Base-by-base conservation (phyloP, 176 grass and related monocot genomes). In the Canna indica region DNA sequence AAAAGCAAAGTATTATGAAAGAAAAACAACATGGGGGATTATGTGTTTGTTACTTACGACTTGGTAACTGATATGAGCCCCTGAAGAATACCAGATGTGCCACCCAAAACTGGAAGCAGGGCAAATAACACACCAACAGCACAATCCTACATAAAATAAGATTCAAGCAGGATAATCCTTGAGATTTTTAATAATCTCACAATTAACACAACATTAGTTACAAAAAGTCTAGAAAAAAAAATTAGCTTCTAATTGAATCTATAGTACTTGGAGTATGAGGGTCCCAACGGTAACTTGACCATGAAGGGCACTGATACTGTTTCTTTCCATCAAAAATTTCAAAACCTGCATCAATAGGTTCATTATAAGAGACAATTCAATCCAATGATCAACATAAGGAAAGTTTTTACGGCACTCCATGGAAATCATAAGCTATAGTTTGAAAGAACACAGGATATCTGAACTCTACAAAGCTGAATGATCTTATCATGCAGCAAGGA, bases 121-220 rank as follows among this genome's bases (percentile, higher is more conserved):
- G 95, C 95, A 88, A 99, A 99, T 38, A 99, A 82, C 79, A 99
- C 79, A 74, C 95, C 95, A 72, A 99, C 87, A 82, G 95, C 95
- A 86, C 95, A 99, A 84, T 99, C 95, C 95, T 99, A 75, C 18
- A 39, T 4, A 66, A 66, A 33, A 35, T 22, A 13, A 34, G 32
- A 10, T 4, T 32, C 7, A 65, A 38, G 18, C 31, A 65, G 12
- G 4, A 62, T 18, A 30, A 17, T 66, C 17, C 18, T n/a, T 25
- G 9, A 38, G 29, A 36, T 66, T n/a, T 32, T n/a, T 66, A 66
- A 1, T 38, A 2, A 66, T 66, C 20, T 53, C 7, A 13, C 33
- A 25, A 18, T 66, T 20, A 14, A 38, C 11, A 32, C 34, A 36
- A 25, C 38, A 12, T 15, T n/a, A 62, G 2, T 3, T 29, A 4